Evolutionary conservation across 2,329 filamentous ascomycete genomes (phyloP).

Genomic region (Fusarium beomiforme): DNA sequence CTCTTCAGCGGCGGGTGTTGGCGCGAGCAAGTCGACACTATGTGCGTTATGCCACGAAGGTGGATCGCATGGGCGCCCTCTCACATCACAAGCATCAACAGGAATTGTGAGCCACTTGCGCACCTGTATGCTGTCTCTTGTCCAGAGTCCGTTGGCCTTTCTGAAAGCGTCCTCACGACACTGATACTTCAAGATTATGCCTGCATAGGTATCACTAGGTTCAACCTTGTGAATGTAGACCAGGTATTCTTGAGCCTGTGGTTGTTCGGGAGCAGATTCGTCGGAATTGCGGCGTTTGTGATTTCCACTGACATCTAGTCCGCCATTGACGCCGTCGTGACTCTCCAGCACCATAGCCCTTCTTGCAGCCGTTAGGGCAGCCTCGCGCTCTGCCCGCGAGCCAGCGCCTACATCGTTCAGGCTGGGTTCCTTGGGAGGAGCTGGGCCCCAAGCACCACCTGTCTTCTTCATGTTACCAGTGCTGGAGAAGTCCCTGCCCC

Average conservation of each 20-base stretch:
- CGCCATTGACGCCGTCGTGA: conserved; percentile 68
- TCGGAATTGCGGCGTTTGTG: conserved; percentile 77
- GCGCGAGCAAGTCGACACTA: conserved; percentile 62
- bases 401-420: conserved; percentile 64
- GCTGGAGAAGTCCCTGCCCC: conserved; percentile 28
- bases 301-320: conserved; percentile 63
- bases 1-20: conserved; percentile 53
- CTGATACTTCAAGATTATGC: conserved; percentile 88
- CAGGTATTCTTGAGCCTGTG: conserved; percentile 77
- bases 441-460: conserved; percentile 59
- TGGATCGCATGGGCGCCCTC: conserved; percentile 74
- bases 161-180: conserved; percentile 85
- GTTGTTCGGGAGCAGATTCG: conserved; percentile 61
- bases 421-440: conserved; percentile 51
- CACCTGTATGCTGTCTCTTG: conserved; percentile 87
- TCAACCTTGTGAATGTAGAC: conserved; percentile 92
- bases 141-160: conserved; percentile 94
- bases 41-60: conserved; percentile 55
- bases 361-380: conserved; percentile 64
- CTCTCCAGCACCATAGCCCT: conserved; percentile 70
- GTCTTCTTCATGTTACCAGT: conserved; percentile 28
- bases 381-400: conserved; percentile 62
- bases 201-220: conserved; percentile 86
- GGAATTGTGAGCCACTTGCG: conserved; percentile 85
- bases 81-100: conserved; percentile 87